Evolutionary conservation across 306 rosid species (phyloP), one percentile per base, ranked within the genome.

Genomic region (Acacia confusa): DNA sequence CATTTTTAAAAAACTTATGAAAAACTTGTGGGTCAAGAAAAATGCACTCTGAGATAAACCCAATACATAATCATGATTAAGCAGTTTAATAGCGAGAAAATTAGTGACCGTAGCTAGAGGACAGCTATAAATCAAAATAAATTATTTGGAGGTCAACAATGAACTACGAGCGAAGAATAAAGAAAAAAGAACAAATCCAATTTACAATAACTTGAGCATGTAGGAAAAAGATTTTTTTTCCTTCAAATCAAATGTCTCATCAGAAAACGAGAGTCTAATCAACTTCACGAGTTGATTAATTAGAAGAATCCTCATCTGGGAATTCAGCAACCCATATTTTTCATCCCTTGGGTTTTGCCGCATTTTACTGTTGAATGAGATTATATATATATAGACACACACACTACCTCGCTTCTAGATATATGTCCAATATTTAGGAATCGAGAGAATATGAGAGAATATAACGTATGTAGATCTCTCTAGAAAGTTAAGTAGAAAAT

Each of bases 161-260:
- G 57, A 55, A 53, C 25, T 7, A 6, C 8, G 25, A 20, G 2
- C 0, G 8, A 48, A 3, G 55, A 16, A 50, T 5, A 50, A 50
- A 48, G 5, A 15, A 15, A 9, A 16, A 20, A 20, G 27, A 55
- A 20, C 17, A 68, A 8, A 14, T 64, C 15, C 36, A 11, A 9
- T 66, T 67, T 19, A 40, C 14, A 5, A 43, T 43, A 40, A 43
- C 74, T 16, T 41, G 9, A 12, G 36, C 2, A 7, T 13, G 9
- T 43, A 28, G 74, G 28, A 70, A n/a, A 2, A 5, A 2, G 50
- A 41, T 41, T 44, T 44, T 34, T 5, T 5, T 5, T 4, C 38
- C 38, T 34, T 70, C 53, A 43, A 71, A 45, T 72, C 9, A 72
- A 14, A 48, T 17, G 76, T 72, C 76, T 72, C 32, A 16, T 72